A percentile compares a stretch with the other conserved stretches of the same genome.
phyloP scores from a whole-genome alignment of 2,329 filamentous ascomycete species.

The Neonectria ditissima region DNA sequence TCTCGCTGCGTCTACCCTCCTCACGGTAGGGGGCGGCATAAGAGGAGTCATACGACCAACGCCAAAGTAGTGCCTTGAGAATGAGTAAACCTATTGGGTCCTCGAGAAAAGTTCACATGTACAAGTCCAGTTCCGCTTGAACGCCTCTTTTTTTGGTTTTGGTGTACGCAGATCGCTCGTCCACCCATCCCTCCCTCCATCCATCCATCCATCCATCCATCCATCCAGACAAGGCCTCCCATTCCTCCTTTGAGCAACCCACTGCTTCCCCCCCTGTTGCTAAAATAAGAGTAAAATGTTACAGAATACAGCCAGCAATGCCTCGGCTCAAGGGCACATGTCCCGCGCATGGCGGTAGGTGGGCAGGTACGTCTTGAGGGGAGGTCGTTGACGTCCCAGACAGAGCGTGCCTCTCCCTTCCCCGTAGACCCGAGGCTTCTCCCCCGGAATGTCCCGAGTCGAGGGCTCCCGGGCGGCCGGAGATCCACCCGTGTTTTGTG shows the following conservation, averaged over 20 bases:
- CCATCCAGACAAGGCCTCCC: constrained; percentile 5
- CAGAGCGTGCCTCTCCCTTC: background rate
- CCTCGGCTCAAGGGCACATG: constrained; percentile 41
- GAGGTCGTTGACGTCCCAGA: background rate
- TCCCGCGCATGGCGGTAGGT: constrained; percentile 16
- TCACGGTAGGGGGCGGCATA: constrained; percentile 27
- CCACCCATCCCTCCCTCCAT: constrained; percentile 11
- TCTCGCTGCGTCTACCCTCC: constrained; percentile 29
- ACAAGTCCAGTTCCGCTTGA: constrained; percentile 35
- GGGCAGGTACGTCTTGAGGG: constrained; percentile 2
- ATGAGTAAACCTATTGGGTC: constrained; percentile 41
- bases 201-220: constrained; percentile 15
- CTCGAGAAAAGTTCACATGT: constrained; percentile 38
- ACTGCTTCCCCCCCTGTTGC: background rate
- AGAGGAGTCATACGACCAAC: constrained; percentile 41
- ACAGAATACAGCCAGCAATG: constrained; percentile 26
- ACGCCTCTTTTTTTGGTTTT: constrained; percentile 42
- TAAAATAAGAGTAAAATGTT: constrained; percentile 8
- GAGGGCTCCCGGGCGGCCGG: constrained; percentile 40
- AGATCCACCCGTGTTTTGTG: constrained; percentile 38
- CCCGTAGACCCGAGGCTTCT: constrained; percentile 34
- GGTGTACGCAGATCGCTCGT: constrained; percentile 17
- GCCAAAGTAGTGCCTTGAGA: constrained; percentile 33
- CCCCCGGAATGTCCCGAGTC: constrained; percentile 39
- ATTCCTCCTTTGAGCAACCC: background rate